A percentile compares a stretch with the other conserved stretches of the same genome.
phyloP scores from a whole-genome alignment of 2,329 filamentous ascomycete species.

The Nemania abortiva region DNA sequence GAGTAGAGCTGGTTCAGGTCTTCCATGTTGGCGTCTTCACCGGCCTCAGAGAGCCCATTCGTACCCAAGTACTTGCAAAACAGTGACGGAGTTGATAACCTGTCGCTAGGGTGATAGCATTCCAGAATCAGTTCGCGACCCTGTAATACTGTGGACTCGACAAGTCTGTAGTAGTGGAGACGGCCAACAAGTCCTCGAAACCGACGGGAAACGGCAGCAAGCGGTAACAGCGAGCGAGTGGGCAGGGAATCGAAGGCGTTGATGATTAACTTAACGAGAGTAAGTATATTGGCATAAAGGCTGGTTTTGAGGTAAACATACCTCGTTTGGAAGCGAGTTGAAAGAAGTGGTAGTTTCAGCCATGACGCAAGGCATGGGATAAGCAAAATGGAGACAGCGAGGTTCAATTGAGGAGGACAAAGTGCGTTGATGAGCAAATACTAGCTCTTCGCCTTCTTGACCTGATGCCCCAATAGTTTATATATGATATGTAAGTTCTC shows the following conservation, averaged over 20 bases:
- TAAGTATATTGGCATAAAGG: conserved; percentile 14
- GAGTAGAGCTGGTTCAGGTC: conserved; percentile 73
- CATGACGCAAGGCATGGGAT: conserved; percentile 48
- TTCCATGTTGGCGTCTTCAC: conserved; percentile 51
- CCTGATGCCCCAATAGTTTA: conserved; percentile 13
- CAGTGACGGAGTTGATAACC: conserved; percentile 75
- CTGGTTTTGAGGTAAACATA: conserved; percentile 35
- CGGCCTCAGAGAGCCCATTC: conserved; percentile 63
- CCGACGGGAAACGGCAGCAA: conserved; percentile 70
- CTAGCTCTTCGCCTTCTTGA: neutral
- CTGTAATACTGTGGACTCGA: conserved; percentile 67
- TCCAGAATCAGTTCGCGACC: conserved; percentile 79
- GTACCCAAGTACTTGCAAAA: conserved; percentile 75
- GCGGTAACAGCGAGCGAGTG: conserved; percentile 65
- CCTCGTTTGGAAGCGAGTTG: conserved; percentile 54
- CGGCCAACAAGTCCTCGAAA: conserved; percentile 73
- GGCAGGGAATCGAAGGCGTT: conserved; percentile 62
- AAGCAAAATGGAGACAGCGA: conserved; percentile 23
- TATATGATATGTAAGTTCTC: conserved; percentile 26
- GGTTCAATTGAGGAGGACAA: conserved; percentile 33
- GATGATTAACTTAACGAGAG: conserved; percentile 60
- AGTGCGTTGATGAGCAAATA: conserved; percentile 37
- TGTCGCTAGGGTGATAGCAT: conserved; percentile 79
- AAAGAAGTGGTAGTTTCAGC: conserved; percentile 44
- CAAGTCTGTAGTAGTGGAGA: conserved; percentile 73